Conservation (phyloP, 116 monocot species). For the Iris pallida region DNA sequence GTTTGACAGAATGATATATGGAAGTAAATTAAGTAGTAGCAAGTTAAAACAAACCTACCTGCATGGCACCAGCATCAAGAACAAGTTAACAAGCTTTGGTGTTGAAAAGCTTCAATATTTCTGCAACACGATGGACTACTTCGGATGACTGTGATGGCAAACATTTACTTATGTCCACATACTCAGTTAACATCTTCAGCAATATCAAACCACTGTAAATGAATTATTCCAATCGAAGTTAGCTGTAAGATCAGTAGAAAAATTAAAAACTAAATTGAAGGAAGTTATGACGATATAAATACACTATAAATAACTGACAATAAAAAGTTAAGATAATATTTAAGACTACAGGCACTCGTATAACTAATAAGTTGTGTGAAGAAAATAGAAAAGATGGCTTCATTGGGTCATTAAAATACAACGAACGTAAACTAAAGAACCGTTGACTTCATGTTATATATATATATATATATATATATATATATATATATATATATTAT, state of each 20-base stretch:
- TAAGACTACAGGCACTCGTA: too few relatives aligned
- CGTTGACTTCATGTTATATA: not conserved
- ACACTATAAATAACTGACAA: too few relatives aligned
- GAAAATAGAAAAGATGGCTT: not conserved
- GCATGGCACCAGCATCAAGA: conserved; percentile 99
- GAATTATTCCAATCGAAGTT: not conserved
- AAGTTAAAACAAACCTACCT: conserved; percentile 39
- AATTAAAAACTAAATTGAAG: too few relatives aligned
- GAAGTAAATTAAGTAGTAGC: too few relatives aligned
- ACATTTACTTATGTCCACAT: conserved; percentile 81
- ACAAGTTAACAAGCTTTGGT: conserved; percentile 93
- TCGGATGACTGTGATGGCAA: conserved; percentile 86
- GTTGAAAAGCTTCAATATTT: conserved; percentile 92
- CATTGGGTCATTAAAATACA: not conserved
- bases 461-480: too few relatives aligned
- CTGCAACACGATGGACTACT: conserved; percentile 87
- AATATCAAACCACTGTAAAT: conserved; percentile 88
- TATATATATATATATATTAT: too few relatives aligned
- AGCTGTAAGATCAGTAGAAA: not conserved
- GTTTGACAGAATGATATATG: too few relatives aligned
- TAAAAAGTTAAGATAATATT: too few relatives aligned
- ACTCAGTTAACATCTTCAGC: conserved; percentile 88
- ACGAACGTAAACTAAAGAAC: not conserved
- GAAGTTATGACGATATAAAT: too few relatives aligned
- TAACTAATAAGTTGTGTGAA: not conserved